Base-by-base conservation (phyloP, 1,284 basidiomycete genomes). In the Cryptococcus sp. region DNA sequence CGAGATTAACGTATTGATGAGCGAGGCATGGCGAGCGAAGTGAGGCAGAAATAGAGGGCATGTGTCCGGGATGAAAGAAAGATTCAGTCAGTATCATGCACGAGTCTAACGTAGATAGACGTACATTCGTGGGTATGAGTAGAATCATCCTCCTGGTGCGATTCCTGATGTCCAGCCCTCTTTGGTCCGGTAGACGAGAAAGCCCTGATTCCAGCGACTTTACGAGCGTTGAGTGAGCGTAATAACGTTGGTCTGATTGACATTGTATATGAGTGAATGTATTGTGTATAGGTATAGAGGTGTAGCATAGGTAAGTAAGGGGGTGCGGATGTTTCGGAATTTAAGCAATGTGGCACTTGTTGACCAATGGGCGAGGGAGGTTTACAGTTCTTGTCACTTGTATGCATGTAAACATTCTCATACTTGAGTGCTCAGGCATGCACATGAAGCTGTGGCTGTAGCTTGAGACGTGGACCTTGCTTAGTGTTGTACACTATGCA, bases 91-190 rank as follows among this genome's bases (percentile, higher is more conserved):
- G 28, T 28, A 28, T 5, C 11, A 28, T 11, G 4, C 28, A 4
- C 4, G 11, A 28, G 28, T 11, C 11, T 21, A 25, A 0, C 10
- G 10, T 13, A 7, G 7, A 19, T 22, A 18, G 24, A 67, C 64
- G 52, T 57, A 64, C 64, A 54, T 55, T 64, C 62, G 19, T 49
- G 48, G 7, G 64, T 66, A 47, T 66, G 50, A 13, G 52, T 39
- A 7, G 36, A 54, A 41, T 60, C 57, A 39, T 24, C 31, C 39
- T 55, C 50, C 13, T 46, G 45, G 43, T 40, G 48, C 42, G 56
- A 32, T 41, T 51, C 53, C 19, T 48, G 53, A 52, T 63, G 60
- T 19, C 52, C 58, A 18, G 55, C 62, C 49, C 54, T 54, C 41
- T 53, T 55, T 14, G 58, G 45, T 5, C 57, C 42, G 11, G 64